Evolutionary conservation across 129 eudicot species (phyloP).

Genomic region (Kitagawia praeruptora): DNA sequence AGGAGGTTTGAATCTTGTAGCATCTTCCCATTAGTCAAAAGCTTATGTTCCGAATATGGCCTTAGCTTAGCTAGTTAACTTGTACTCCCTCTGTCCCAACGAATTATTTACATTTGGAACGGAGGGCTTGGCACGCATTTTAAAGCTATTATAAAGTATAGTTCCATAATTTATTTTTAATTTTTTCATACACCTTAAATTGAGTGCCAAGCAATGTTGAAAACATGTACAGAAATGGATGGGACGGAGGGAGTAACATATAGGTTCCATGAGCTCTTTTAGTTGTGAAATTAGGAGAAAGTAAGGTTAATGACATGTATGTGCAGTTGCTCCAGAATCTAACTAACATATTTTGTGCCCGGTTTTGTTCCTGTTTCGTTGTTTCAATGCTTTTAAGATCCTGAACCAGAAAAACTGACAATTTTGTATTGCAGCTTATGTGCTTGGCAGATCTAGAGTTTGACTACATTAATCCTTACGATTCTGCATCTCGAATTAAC

Average conservation of each 20-base stretch:
- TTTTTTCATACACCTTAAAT: too few relatives aligned
- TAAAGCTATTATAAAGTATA: too few relatives aligned
- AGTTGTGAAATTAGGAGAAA: neutral
- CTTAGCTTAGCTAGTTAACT: neutral
- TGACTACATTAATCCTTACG: conserved; percentile 96
- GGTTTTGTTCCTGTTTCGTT: neutral
- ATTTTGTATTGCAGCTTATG: conserved; percentile 66
- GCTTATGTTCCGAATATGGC: neutral
- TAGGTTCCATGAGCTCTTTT: neutral
- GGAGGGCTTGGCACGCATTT: too few relatives aligned
- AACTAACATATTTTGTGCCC: neutral
- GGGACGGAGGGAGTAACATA: too few relatives aligned
- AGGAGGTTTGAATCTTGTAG: neutral
- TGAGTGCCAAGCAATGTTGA: too few relatives aligned
- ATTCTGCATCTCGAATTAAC: conserved; percentile 87
- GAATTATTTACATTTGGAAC: too few relatives aligned
- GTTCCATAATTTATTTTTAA: too few relatives aligned
- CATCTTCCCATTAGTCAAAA: neutral
- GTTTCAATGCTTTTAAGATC: neutral
- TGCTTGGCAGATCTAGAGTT: conserved; percentile 98
- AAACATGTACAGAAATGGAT: too few relatives aligned
- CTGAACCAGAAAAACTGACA: neutral
- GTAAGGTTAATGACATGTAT: neutral
- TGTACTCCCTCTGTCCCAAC: too few relatives aligned
- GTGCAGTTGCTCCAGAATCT: neutral